These are phyloP conservation scores for Mycosphaerella sp. DNA, from an alignment of 2,329 filamentous ascomycete species.

Conservation along the genomic window DNA sequence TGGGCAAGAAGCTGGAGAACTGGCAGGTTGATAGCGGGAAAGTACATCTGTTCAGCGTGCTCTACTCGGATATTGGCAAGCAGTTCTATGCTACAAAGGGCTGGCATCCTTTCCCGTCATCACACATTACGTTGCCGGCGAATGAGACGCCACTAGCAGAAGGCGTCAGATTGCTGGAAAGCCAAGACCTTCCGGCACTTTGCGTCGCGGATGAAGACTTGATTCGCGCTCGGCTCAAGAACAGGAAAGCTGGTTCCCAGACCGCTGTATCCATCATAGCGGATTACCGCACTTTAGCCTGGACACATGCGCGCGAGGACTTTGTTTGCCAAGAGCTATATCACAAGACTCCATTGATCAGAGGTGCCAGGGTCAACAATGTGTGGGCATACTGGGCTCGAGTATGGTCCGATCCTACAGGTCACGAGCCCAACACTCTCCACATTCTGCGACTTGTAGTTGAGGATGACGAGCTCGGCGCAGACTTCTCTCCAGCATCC, in stretches of 20 bases:
- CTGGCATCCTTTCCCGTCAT: constrained; percentile 69
- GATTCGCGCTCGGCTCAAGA: constrained; percentile 50
- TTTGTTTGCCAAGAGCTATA: constrained; percentile 64
- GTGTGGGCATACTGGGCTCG: constrained; percentile 70
- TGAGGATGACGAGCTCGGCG: constrained; percentile 45
- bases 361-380: constrained; percentile 61
- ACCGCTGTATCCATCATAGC: constrained; percentile 59
- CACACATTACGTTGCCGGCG: constrained; percentile 61
- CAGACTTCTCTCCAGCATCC: constrained; percentile 5
- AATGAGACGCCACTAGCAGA: constrained; percentile 15
- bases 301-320: constrained; percentile 77
- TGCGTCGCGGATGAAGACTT: constrained; percentile 59
- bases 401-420: constrained; percentile 54
- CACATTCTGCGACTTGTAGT: constrained; percentile 64
- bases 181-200: constrained; percentile 55
- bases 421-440: constrained; percentile 57
- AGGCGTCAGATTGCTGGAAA: constrained; percentile 42
- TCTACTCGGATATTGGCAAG: constrained; percentile 84
- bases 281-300: constrained; percentile 60
- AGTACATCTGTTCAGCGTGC: constrained; percentile 61
- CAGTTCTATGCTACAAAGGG: constrained; percentile 70
- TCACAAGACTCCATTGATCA: constrained; percentile 51
- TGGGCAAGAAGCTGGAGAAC: constrained; percentile 51
- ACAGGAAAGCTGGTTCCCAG: constrained; percentile 23
- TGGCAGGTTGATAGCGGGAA: constrained; percentile 46